Evolutionary conservation across 176 grass and related monocot species (phyloP), one percentile per base, ranked within the genome.

Genomic region (Musa beccarii): DNA sequence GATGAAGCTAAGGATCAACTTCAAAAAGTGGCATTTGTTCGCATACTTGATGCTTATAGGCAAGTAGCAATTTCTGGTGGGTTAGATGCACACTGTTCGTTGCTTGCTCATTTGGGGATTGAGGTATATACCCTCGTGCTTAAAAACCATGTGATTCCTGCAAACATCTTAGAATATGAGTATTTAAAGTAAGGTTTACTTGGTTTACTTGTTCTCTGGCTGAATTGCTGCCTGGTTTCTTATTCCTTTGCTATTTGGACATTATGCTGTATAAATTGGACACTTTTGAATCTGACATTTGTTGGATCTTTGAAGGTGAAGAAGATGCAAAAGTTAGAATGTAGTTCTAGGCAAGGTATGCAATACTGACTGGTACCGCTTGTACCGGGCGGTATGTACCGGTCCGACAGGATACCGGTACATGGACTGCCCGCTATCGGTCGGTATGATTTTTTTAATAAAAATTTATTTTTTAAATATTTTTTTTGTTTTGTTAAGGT

Each of bases 1-100:
- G 93, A 97, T 63, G 86, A 90, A 78, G 84, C 80, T 68, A 97
- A 93, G 82, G 93, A 97, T 90, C 73, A 81, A 57, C 81, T 97
- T 54, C 90, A 97, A 29, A 97, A 86, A 83, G 87, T 81, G 53
- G 86, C 88, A 8, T 97, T 97, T 85, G 21, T 88, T 80, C 89
- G 93, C 16, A 88, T 97, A 81, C 81, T 97, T 68, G 81, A 80
- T 43, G 84, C 82, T 77, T 82, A 97, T 79, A 90, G 91, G 73
- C 83, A 90, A 86, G 71, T 83, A 25, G 83, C 82, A 84, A 24
- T 82, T 74, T 82, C 89, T 83, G 78, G 82, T 76, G 82, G 90
- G 74, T 85, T 84, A 67, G 76, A 89, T 59, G 75, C 86, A 71
- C 85, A 72, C 65, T 77, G 90, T 82, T 84, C 86, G 57, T 81